A percentile compares a stretch with the other conserved stretches of the same genome.
These are phyloP conservation scores for Kazachstania psychrophila DNA, from an alignment of 805 yeast species.

Conservation along the genomic window DNA sequence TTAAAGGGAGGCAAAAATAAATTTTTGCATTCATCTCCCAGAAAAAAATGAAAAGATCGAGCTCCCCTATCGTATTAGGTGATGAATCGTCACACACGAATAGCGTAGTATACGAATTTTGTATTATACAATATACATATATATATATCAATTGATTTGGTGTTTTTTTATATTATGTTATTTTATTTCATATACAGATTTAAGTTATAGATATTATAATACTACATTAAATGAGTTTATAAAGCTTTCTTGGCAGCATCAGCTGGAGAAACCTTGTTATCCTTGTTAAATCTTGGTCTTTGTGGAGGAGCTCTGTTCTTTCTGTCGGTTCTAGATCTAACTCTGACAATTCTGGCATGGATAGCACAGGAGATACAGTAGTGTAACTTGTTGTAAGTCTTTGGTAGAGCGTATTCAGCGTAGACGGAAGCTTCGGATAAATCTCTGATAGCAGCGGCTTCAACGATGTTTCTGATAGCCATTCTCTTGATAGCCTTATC, in stretches of 20 bases:
- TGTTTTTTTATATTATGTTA: no score
- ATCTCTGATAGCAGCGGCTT: slow-evolving; percentile 99
- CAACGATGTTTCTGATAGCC: slow-evolving; percentile 99
- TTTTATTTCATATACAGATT: no score
- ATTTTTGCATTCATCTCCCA: background rate
- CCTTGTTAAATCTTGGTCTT: slow-evolving; percentile 96
- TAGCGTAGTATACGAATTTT: no score
- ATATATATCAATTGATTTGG: no score
- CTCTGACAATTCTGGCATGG: slow-evolving; percentile 99
- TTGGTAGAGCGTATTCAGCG: slow-evolving; percentile 98
- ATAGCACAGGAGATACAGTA: slow-evolving; percentile 99
- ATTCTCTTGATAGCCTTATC: slow-evolving; percentile 99
- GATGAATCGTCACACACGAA: no score
- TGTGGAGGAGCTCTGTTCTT: slow-evolving; percentile 98
- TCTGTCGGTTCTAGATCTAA: slow-evolving; percentile 98
- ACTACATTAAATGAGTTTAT: slow-evolving; percentile 24
- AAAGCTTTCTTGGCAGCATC: slow-evolving; percentile 94
- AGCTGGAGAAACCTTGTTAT: slow-evolving; percentile 91
- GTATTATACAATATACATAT: no score
- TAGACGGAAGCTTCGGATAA: slow-evolving; percentile 98
- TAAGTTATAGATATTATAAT: no score
- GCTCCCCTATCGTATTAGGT: no score
- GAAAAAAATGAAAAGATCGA: no score
- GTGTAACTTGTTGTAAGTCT: slow-evolving; percentile 98
- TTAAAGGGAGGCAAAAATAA: slow-evolving; percentile 3